Evolutionary conservation across 2,329 filamentous ascomycete genomes (phyloP).

Genomic region (Aquanectria penicillioides): DNA sequence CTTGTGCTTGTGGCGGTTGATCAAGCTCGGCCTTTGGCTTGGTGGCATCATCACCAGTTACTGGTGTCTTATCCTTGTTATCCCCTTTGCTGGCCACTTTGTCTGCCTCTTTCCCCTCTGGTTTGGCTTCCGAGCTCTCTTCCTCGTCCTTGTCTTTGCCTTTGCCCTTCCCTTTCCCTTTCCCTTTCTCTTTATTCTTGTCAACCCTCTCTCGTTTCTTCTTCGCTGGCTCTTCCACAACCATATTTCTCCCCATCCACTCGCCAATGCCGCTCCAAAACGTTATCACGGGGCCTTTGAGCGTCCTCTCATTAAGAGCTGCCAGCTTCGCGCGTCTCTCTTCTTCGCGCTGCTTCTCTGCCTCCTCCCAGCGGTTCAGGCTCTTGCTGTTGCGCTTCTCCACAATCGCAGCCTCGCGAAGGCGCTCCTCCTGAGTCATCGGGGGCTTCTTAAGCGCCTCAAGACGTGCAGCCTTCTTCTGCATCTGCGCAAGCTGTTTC

Average conservation of each 20-base stretch:
- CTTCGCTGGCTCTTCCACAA: slow-evolving; percentile 72
- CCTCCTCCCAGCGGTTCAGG: slow-evolving; percentile 92
- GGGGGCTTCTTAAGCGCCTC: slow-evolving; percentile 80
- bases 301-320: slow-evolving; percentile 84
- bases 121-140: slow-evolving; percentile 12
- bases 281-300: slow-evolving; percentile 89
- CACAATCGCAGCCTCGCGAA: slow-evolving; percentile 83
- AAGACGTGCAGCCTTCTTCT: slow-evolving; percentile 74
- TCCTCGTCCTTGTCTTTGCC: slow-evolving; percentile 30
- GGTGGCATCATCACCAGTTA: not conserved
- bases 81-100: slow-evolving; percentile 4
- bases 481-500: slow-evolving; percentile 75
- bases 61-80: slow-evolving; percentile 17
- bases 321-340: slow-evolving; percentile 85
- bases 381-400: slow-evolving; percentile 91
- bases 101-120: slow-evolving; percentile 27
- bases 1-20: slow-evolving; percentile 5
- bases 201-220: slow-evolving; percentile 60
- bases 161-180: slow-evolving; percentile 41
- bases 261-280: slow-evolving; percentile 93
- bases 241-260: slow-evolving; percentile 76
- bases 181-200: slow-evolving; percentile 43
- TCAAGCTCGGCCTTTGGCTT: slow-evolving; percentile 18
- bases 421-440: slow-evolving; percentile 86
- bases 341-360: slow-evolving; percentile 87